phyloP scores from a whole-genome alignment of 2,329 filamentous ascomycete genomes.

The Furcasterigmium sp. region DNA sequence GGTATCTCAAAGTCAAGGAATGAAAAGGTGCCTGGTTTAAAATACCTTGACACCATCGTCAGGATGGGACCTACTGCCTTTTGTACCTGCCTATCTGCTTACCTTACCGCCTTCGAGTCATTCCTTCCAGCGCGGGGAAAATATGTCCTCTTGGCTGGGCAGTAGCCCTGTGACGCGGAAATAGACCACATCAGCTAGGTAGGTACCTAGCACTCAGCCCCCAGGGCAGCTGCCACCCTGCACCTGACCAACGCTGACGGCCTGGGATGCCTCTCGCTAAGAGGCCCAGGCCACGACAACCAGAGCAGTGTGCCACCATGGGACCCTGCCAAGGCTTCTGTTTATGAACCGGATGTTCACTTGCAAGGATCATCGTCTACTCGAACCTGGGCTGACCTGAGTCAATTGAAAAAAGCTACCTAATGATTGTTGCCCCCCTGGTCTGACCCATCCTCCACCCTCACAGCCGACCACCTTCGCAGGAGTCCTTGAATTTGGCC shows the following conservation, averaged over 20 bases:
- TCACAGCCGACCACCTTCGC: no score
- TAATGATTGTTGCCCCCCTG: not conserved
- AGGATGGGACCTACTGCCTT: not conserved
- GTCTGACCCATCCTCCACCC: no score
- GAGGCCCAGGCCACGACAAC: no score
- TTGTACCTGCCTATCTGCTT: no score
- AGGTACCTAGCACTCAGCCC: not conserved
- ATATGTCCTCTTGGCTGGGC: no score
- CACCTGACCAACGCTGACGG: not conserved
- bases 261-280: not conserved
- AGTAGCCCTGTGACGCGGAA: not conserved
- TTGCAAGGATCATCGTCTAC: no score
- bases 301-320: no score
- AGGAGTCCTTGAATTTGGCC: no score
- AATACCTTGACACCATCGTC: not conserved
- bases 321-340: no score
- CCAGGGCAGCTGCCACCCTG: not conserved
- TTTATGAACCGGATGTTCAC: no score
- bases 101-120: not conserved
- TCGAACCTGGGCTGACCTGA: no score
- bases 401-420: not conserved
- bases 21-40: not conserved
- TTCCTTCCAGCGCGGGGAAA: constrained; percentile 1
- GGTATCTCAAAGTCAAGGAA: not conserved
- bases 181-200: not conserved